These are phyloP conservation scores for Rutidosis leptorrhynchoides DNA, from an alignment of 129 eudicot species.

Conservation along the genomic window DNA sequence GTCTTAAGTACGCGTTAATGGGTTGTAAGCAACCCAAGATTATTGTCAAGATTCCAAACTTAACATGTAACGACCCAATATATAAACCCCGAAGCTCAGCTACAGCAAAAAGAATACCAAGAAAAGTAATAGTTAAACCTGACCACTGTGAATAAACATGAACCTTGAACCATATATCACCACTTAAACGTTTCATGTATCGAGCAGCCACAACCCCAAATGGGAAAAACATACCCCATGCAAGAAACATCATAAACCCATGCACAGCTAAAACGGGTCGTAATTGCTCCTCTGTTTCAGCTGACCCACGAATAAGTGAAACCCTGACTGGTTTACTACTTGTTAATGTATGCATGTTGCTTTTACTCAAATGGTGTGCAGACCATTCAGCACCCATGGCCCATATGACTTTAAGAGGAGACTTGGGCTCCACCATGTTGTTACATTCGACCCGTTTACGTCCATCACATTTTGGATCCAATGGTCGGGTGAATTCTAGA, in stretches of 20 bases:
- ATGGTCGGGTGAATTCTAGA: slow-evolving; percentile 77
- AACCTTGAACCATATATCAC: slow-evolving; percentile 79
- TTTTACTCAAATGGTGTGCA: slow-evolving; percentile 47
- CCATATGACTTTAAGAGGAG: slow-evolving; percentile 79
- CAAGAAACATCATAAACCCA: slow-evolving; percentile 96
- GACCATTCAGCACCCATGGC: slow-evolving; percentile 96
- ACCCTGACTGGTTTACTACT: slow-evolving; percentile 71
- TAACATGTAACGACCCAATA: slow-evolving; percentile 64
- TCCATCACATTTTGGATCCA: slow-evolving; percentile 60
- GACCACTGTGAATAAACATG: slow-evolving; percentile 89
- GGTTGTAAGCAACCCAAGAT: slow-evolving; percentile 71
- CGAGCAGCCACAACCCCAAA: slow-evolving; percentile 81
- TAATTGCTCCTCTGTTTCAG: slow-evolving; percentile 83
- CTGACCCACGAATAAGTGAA: slow-evolving; percentile 71
- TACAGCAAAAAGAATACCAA: slow-evolving; percentile 86
- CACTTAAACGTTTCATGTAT: slow-evolving; percentile 66
- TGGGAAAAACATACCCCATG: slow-evolving; percentile 90
- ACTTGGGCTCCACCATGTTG: slow-evolving; percentile 75
- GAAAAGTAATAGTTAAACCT: slow-evolving; percentile 68
- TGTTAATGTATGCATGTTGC: slow-evolving; percentile 77
- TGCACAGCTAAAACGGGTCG: slow-evolving; percentile 87
- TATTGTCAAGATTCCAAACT: slow-evolving; percentile 65
- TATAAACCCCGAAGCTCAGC: slow-evolving; percentile 81
- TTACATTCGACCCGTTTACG: slow-evolving; percentile 62
- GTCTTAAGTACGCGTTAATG: slow-evolving; percentile 74